Evolutionary conservation across 2,329 filamentous ascomycete genomes (phyloP).

Genomic region (Elsinoe ampelina): DNA sequence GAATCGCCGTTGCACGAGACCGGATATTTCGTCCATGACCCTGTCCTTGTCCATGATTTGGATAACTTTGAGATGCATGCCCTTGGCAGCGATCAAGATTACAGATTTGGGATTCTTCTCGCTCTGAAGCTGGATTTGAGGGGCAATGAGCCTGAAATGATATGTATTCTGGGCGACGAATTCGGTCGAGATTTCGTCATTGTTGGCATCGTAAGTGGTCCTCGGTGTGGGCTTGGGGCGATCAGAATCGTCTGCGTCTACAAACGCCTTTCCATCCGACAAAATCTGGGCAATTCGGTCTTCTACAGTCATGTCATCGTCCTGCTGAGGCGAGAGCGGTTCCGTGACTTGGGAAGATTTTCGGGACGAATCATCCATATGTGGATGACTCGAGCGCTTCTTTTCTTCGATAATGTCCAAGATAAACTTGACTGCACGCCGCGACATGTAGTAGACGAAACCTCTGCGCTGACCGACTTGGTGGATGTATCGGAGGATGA

Average conservation of each 20-base stretch:
- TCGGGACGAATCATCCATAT: not conserved
- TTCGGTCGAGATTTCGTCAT: slow-evolving; percentile 71
- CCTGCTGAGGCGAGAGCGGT: slow-evolving; percentile 37
- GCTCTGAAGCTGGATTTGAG: slow-evolving; percentile 95
- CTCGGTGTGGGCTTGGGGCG: slow-evolving; percentile 24
- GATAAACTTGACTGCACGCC: slow-evolving; percentile 94
- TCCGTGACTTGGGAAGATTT: slow-evolving; percentile 7
- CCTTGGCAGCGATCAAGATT: slow-evolving; percentile 92
- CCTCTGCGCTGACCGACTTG: slow-evolving; percentile 92
- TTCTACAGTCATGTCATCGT: slow-evolving; percentile 61
- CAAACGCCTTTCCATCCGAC: slow-evolving; percentile 73
- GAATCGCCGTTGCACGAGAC: slow-evolving; percentile 88
- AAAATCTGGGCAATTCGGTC: slow-evolving; percentile 80
- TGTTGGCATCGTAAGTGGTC: slow-evolving; percentile 37
- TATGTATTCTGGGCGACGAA: slow-evolving; percentile 90
- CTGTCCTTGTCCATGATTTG: slow-evolving; percentile 97
- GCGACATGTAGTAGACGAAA: slow-evolving; percentile 95
- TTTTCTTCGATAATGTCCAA: slow-evolving; percentile 96
- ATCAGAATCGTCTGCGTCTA: slow-evolving; percentile 56
- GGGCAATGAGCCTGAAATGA: slow-evolving; percentile 87
- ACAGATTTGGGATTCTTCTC: slow-evolving; percentile 96
- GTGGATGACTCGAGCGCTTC: slow-evolving; percentile 53
- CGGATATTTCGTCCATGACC: slow-evolving; percentile 85
- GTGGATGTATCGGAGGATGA: slow-evolving; percentile 92
- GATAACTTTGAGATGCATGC: slow-evolving; percentile 95